Base-by-base conservation (phyloP, 129 eudicot genomes). In the Escallonia rubra region DNA sequence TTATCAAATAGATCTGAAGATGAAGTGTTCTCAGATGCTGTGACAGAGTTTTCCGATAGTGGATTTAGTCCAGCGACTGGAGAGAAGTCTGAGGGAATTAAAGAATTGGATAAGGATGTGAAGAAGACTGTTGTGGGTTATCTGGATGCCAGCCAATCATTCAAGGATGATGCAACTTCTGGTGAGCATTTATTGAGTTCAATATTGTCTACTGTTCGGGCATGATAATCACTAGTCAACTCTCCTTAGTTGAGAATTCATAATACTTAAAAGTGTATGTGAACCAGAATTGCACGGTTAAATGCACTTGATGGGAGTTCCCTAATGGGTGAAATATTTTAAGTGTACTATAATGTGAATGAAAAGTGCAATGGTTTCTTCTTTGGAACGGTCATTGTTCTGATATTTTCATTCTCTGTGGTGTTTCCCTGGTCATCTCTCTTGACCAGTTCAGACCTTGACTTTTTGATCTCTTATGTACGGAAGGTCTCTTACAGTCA, bases 1-100 rank as follows among this genome's bases (percentile, higher is more conserved):
- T 77, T 69, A 77, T 71, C 91, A 2, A 59, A 59, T 52, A 78
- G 68, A 64, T 90, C 94, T 11, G 96, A 79, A 78, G 97, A 91
- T 66, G 97, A 85, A 39, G 63, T 78, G 54, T 91, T 78, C 73
- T 72, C 96, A 43, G 96, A 91, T 74, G 96, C 89, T 48, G 82
- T 54, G 42, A 78, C 89, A 8, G 97, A 88, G 11, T 87, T 90
- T 83, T 68, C 80, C 0, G 95, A 90, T 54, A 63, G 78, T 65
- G 80, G 79, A 41, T 6, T 71, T 63, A 84, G 84, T 70, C 81
- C 87, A 6, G 68, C 59, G 7, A 47, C 46, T 48, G 84, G 53
- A 58, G 84, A 60, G 67, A 63, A 13, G 6, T 54, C 56, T 10
- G 74, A 69, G 70, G 71, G 69, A 60, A 63, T 52, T 48, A 47